These are phyloP conservation scores for Penicillium sp. DNA, from an alignment of 2,329 filamentous ascomycete genomes.

Conservation along the genomic window DNA sequence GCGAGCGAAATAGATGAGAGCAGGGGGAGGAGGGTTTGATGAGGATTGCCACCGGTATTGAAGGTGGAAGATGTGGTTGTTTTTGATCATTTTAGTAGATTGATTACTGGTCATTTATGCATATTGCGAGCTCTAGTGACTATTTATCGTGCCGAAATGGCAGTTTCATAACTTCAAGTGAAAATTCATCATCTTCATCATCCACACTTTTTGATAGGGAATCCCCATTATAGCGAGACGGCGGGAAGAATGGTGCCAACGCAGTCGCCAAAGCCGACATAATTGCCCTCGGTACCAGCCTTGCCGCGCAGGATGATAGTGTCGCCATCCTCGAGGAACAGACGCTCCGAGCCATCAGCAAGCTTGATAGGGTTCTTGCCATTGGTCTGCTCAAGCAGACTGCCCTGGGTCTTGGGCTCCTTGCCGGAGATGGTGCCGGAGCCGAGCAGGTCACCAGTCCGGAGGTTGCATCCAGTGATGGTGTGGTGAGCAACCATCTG, in stretches of 20 bases:
- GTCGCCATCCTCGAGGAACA: constrained; percentile 75
- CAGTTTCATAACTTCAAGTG: constrained; percentile 1
- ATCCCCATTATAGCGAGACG: constrained; percentile 24
- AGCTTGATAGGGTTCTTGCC: constrained; percentile 67
- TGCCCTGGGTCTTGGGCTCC: constrained; percentile 61
- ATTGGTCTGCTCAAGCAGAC: constrained; percentile 70
- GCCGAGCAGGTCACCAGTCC: constrained; percentile 72
- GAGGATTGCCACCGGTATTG: background rate
- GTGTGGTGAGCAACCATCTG: constrained; percentile 83
- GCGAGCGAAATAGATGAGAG: constrained; percentile 21
- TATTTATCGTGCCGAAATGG: constrained; percentile 6
- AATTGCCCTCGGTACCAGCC: constrained; percentile 64
- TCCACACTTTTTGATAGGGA: constrained; percentile 1
- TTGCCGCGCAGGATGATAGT: constrained; percentile 66
- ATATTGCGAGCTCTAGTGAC: constrained; percentile 9
- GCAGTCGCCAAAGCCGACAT: constrained; percentile 77
- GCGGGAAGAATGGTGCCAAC: constrained; percentile 62
- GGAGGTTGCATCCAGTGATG: constrained; percentile 73
- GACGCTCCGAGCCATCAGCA: constrained; percentile 65
- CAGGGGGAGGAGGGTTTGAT: background rate
- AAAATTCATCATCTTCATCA: constrained; percentile 2
- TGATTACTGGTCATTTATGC: background rate
- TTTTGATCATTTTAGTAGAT: background rate
- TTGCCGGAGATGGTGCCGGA: constrained; percentile 76
- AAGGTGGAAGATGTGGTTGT: background rate